Evolutionary conservation across 2,329 filamentous ascomycete species (phyloP).

Genomic region (Arthrobotrys conoides): DNA sequence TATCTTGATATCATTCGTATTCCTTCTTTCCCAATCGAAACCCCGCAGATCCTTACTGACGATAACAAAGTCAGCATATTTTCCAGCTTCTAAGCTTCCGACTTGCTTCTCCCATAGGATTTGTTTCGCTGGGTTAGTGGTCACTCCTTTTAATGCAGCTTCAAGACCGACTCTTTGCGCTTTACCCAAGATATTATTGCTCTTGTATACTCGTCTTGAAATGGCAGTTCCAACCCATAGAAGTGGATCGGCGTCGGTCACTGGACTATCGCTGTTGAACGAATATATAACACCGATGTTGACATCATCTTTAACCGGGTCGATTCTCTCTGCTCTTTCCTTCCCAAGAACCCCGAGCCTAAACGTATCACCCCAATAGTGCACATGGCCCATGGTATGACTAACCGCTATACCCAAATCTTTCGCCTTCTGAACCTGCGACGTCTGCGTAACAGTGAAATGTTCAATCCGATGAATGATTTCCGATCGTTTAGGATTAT

Average conservation of each 20-base stretch:
- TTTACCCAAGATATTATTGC: conserved; percentile 28
- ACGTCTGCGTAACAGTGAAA: conserved; percentile 42
- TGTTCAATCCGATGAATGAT: conserved; percentile 54
- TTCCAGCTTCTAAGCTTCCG: conserved; percentile 43
- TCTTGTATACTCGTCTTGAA: conserved; percentile 42
- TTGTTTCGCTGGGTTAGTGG: conserved; percentile 38
- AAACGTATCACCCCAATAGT: conserved; percentile 53
- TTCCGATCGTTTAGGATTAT: conserved; percentile 2
- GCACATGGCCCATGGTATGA: conserved; percentile 55
- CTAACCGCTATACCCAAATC: conserved; percentile 36
- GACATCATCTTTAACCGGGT: conserved; percentile 45
- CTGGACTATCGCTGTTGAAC: conserved; percentile 57
- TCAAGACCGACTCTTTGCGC: conserved; percentile 34
- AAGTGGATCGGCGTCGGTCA: conserved; percentile 48
- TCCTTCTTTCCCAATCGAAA: conserved; percentile 38
- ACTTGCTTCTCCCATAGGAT: conserved; percentile 34
- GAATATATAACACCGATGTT: conserved; percentile 32
- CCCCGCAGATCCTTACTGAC: conserved; percentile 34
- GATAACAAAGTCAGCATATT: conserved; percentile 45
- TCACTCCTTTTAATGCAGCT: conserved; percentile 46
- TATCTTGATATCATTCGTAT: conserved; percentile 22
- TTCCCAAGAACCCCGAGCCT: conserved; percentile 29
- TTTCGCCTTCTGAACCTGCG: conserved; percentile 16
- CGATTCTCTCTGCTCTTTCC: conserved; percentile 41
- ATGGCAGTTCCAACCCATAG: conserved; percentile 56